Evolutionary conservation across 2,329 filamentous ascomycete genomes (phyloP).

Genomic region (Diaporthe australafricana): DNA sequence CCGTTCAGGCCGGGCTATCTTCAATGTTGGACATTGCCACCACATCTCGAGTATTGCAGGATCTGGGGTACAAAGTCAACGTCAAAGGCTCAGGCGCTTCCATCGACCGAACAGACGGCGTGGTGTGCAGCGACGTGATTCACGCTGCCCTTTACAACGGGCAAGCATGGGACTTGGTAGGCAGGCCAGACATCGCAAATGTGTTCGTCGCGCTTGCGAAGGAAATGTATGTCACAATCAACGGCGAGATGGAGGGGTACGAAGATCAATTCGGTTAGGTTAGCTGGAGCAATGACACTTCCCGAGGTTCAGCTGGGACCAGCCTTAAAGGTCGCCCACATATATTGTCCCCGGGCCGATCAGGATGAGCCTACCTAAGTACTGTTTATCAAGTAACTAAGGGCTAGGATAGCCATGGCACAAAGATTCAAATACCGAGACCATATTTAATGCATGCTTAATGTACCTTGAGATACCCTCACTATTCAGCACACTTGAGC

Average conservation of each 20-base stretch:
- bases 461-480: too few species aligned
- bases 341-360: too few species aligned
- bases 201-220: not conserved
- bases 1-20: rapidly evolving
- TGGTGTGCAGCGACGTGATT: rapidly evolving
- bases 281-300: too few species aligned
- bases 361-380: too few species aligned
- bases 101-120: not conserved
- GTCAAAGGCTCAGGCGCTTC: not conserved
- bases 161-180: not conserved
- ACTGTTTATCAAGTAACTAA: too few species aligned
- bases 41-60: not conserved
- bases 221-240: not conserved
- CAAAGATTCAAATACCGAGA: too few species aligned
- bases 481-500: too few species aligned
- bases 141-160: not conserved
- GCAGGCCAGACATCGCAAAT: not conserved
- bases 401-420: too few species aligned
- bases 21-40: not conserved
- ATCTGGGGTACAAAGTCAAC: not conserved
- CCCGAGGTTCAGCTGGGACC: too few species aligned
- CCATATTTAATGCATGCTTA: too few species aligned
- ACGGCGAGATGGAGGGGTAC: conserved; percentile 2
- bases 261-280: not conserved
- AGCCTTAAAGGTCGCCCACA: too few species aligned